Evolutionary conservation across 805 yeast species (phyloP), one percentile per base, ranked within the genome.

Genomic region (Cyberlindnera sargentensis): DNA sequence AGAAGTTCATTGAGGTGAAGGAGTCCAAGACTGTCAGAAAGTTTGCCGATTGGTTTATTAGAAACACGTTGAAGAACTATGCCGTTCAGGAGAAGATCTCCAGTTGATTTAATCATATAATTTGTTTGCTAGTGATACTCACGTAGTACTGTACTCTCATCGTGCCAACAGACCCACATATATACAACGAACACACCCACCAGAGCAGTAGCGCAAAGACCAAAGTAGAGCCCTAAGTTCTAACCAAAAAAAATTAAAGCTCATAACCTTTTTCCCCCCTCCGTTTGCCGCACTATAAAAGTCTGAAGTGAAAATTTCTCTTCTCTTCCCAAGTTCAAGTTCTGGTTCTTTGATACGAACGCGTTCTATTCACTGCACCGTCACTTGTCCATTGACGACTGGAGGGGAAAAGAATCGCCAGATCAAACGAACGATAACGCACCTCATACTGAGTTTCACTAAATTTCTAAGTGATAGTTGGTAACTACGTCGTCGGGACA

Each of bases 11-110:
- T 43, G 67, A 69, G 48, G 70, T 72, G 39, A 63, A 71, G 41
- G 75, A 72, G 55, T 60, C 67, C 37, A 70, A 70, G 52, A 62
- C 63, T 32, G 71, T 71, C 20, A 61, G 75, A 48, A 68, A 67
- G 56, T 72, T 67, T 50, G 71, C 72, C 36, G 75, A 73, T 50
- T 72, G 76, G 77, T 72, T 72, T 46, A 59, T 72, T 39, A 65
- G 76, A 53, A 72, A 72, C 60, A 66, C 73, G 28, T 56, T 57
- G 46, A 72, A 69, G 60, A 70, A 71, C 58, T 67, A 69, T 45
- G 59, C 62, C 38, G 69, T 67, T n/a, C 73, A 69, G 53, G 76
- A 72, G 45, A 49, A 47, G 47, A 49, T 49, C 41, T 45, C 30
- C 30, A 28, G 9, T 9, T 28, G 9, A 9, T 28, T 15, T 15